Evolutionary conservation across 345 rosid species (phyloP).

Genomic region (Hibiscus trionum): DNA sequence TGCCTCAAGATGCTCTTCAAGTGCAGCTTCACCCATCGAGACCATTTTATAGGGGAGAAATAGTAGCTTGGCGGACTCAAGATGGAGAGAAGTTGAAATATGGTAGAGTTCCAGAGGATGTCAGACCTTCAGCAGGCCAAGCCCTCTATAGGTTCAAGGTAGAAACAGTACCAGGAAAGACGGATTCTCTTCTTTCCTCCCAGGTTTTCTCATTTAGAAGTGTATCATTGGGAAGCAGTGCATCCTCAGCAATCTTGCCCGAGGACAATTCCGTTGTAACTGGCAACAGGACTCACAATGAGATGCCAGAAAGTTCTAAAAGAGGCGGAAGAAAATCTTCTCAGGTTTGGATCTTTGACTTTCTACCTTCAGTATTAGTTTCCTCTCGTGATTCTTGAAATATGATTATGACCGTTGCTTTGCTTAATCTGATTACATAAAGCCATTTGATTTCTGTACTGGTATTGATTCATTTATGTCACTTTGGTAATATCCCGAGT

Average conservation of each 20-base stretch:
- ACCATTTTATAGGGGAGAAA: slow-evolving; percentile 88
- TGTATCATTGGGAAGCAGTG: slow-evolving; percentile 42
- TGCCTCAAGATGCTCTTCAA: slow-evolving; percentile 72
- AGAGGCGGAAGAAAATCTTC: slow-evolving; percentile 35
- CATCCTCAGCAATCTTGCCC: slow-evolving; percentile 24
- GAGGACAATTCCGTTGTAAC: slow-evolving; percentile 23
- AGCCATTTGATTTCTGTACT: not conserved
- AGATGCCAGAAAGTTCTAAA: slow-evolving; percentile 45
- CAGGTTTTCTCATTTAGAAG: slow-evolving; percentile 89
- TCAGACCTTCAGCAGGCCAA: slow-evolving; percentile 86
- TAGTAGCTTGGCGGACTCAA: slow-evolving; percentile 78
- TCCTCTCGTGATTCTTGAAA: not conserved
- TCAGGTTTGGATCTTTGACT: slow-evolving; percentile 44
- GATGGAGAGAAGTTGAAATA: slow-evolving; percentile 80
- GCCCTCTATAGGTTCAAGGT: slow-evolving; percentile 80
- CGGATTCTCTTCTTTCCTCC: slow-evolving; percentile 67
- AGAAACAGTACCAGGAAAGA: slow-evolving; percentile 60
- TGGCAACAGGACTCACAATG: slow-evolving; percentile 22
- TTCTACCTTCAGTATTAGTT: not conserved
- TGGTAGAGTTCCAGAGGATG: slow-evolving; percentile 90
- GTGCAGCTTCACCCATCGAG: slow-evolving; percentile 89
- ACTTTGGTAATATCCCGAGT: not conserved
- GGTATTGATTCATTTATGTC: not conserved
- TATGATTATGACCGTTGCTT: not conserved
- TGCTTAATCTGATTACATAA: not conserved